Base-by-base conservation (phyloP, 2,329 filamentous ascomycete species). In the Botryotinia globosa region DNA sequence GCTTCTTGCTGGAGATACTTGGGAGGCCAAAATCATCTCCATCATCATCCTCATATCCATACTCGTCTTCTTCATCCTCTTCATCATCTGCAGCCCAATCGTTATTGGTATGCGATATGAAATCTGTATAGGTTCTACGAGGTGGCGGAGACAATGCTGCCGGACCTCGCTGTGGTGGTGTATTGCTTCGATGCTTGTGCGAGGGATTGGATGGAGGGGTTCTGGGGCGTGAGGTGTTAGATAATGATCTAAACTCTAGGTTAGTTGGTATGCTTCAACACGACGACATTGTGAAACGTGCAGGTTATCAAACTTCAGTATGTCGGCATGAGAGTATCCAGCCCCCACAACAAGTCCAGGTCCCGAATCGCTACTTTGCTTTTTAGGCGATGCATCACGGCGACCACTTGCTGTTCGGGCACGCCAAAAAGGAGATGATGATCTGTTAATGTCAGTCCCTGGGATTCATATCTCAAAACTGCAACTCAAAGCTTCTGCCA, bases 1-100 rank as follows among this genome's bases (percentile, higher is more conserved):
- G 88, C 78, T 94, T 92, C 91, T 96, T 96, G 80, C 91, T 97
- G 8, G 94, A 92, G 80, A 98, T 89, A 80, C 94, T 98, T 3
- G 95, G 95, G 39, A 98, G 86, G 1, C 95, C 95, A 82, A 98
- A 98, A 81, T 98, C 95, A 82, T 98, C 95, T 75, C 97, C 94
- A 77, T 94, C 92, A 77, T 97, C 93, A 79, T 91, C 86, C 73
- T 93, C 92, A 78, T 96, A 93, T 18, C 89, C 89, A 80, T 93
- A 89, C 78, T 94, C 90, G 76, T 94, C 92, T 72, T 87, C 86
- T n/a, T 87, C 85, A 20, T 87, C 87, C 7, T 92, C 92, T 22
- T 87, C 87, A 72, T 92, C 90, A 75, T 92, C 90, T 29, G 89
- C 86, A 74, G 90, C 90, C 93, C 94, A 97, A 81, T 94, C 92